Conservation (phyloP, 2,329 filamentous ascomycete genomes). For the Fusarium camptoceras region DNA sequence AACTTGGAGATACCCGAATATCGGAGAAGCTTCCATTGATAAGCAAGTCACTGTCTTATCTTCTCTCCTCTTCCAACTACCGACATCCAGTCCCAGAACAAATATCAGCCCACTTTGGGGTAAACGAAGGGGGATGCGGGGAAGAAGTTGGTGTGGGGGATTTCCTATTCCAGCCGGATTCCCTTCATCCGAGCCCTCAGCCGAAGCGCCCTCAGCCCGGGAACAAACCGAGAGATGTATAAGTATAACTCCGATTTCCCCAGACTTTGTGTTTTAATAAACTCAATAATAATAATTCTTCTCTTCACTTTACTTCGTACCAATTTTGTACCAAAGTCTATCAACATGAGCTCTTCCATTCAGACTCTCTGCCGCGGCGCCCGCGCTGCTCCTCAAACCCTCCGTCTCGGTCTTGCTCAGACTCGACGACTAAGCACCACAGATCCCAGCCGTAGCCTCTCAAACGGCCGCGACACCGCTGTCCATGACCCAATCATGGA, state of each 20-base stretch:
- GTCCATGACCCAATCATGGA: constrained; percentile 43
- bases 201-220: constrained; percentile 31
- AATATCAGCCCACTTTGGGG: constrained; percentile 27
- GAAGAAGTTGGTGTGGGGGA: constrained; percentile 15
- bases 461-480: constrained; percentile 29
- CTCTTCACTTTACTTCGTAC: not conserved
- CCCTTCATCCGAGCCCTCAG: constrained; percentile 36
- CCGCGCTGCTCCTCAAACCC: constrained; percentile 24
- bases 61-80: constrained; percentile 3
- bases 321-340: not conserved
- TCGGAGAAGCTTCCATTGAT: not conserved
- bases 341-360: constrained; percentile 40
- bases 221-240: constrained; percentile 20
- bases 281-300: not conserved
- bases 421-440: constrained; percentile 34
- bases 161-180: constrained; percentile 27
- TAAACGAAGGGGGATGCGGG: constrained; percentile 21
- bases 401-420: constrained; percentile 27
- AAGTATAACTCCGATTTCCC: constrained; percentile 11
- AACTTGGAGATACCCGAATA: not conserved
- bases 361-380: constrained; percentile 37
- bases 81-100: constrained; percentile 11
- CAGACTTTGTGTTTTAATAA: not conserved
- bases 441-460: constrained; percentile 15
- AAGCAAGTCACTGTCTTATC: not conserved